Conservation (phyloP, 768 basidiomycete species). For the Suillus clintonianus region DNA sequence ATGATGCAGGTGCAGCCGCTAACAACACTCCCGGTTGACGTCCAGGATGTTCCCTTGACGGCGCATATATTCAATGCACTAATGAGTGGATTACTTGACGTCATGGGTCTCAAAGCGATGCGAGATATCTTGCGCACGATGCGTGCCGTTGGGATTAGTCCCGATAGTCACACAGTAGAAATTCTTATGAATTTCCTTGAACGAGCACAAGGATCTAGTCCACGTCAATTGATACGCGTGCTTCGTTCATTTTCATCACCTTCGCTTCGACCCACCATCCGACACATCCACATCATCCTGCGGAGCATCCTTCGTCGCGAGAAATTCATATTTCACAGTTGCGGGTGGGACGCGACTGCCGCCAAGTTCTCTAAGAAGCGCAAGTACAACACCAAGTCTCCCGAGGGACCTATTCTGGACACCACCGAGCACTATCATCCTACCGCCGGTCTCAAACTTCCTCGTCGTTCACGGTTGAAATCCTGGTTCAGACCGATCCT, state of each 20-base stretch:
- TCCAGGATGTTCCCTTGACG: constrained; percentile 36
- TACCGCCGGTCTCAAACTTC: constrained; percentile 44
- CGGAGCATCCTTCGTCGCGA: constrained; percentile 54
- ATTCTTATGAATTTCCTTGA: constrained; percentile 56
- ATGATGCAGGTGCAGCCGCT: constrained; percentile 19
- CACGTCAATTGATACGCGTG: constrained; percentile 48
- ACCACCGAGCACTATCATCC: constrained; percentile 47
- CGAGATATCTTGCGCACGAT: constrained; percentile 55
- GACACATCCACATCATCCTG: constrained; percentile 59
- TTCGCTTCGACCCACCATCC: constrained; percentile 48
- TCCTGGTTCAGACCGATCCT: constrained; percentile 43
- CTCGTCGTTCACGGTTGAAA: constrained; percentile 31
- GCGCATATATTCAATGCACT: constrained; percentile 63
- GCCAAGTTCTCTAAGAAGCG: constrained; percentile 39
- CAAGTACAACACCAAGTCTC: constrained; percentile 14
- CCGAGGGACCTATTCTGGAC: constrained; percentile 14
- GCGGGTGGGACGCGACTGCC: constrained; percentile 48
- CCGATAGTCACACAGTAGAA: constrained; percentile 56
- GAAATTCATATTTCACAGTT: constrained; percentile 43
- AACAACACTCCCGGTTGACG: constrained; percentile 21
- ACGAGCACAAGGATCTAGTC: constrained; percentile 41
- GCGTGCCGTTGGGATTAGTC: constrained; percentile 48
- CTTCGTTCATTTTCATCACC: constrained; percentile 47
- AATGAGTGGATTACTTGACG: constrained; percentile 49
- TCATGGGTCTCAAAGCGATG: constrained; percentile 51